Base-by-base conservation (phyloP, 257 asterid species). In the Buddleja alternifolia region DNA sequence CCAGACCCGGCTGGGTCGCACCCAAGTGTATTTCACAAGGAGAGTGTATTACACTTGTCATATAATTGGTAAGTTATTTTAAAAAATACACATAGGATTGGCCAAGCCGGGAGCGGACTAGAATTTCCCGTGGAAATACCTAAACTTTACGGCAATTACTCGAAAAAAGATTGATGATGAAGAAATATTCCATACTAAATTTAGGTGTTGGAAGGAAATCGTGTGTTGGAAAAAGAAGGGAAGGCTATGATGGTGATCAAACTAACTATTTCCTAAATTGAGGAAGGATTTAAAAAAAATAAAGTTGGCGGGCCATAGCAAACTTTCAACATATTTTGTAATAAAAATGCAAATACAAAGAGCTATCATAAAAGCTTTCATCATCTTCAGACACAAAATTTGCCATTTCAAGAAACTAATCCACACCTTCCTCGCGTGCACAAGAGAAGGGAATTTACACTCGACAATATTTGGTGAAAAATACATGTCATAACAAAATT, bases 241-340 rank as follows among this genome's bases (percentile, higher is more conserved):
- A 11, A 14, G 42, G 20, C 40, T 15, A 11, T 11, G 53, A 60
- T 21, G 66, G 14, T 41, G 42, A 67, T 72, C 29, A 47, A 12
- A 50, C 46, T 12, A 66, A 54, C 45, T 16, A 55, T 17, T 64
- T 70, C 51, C 80, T 70, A 70, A 73, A 53, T 52, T 54, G 23
- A 54, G 68, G 29, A 60, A 51, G 25, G 42, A 42, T 55, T 15
- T 45, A 40, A 63, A 24, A 64, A 1, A 15, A 29, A 40, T 12
- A 51, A 16, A 17, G 32, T 29, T 23, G 17, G 12, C 17, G 39
- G 55, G 36, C 48, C 61, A 41, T 46, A 39, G 8, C 20, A n/a
- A n/a, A 25, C 15, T n/a, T 9, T 44, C 47, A 44, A 12, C 25
- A 29, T 24, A 21, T 20, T 63, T 66, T 47, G n/a, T 8, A 67